Base-by-base conservation (phyloP, 2,329 filamentous ascomycete species). In the Orbilia blumenaviensis region DNA sequence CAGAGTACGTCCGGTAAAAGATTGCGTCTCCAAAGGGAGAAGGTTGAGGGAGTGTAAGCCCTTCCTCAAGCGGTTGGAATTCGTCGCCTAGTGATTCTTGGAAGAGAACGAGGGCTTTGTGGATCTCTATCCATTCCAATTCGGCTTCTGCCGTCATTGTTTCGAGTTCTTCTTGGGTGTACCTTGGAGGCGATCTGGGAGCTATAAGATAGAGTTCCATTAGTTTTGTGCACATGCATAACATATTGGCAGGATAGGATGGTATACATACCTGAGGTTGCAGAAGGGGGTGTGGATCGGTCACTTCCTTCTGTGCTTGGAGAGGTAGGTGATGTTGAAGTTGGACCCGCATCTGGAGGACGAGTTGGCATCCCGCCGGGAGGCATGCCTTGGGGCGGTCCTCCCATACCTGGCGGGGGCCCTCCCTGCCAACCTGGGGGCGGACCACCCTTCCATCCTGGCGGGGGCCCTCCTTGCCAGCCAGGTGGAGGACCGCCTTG, bases 1-100 rank as follows among this genome's bases (percentile, higher is more conserved):
- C 91, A n/a, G 91, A 90, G 82, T 93, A 94, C 1, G 92, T 94
- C 29, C 92, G 88, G 81, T 96, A 97, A 78, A 93, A 89, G 5
- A 93, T 84, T 0, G 92, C 91, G 14, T 68, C 68, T 0, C 95
- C 94, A 81, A 97, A 99, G 0, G 94, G 93, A 0, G 93, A 90
- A 14, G 84, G 80, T 54, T 89, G 86, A 62, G 89, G 83, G 69
- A 86, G 85, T 42, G 84, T 86, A 64, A 89, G 88, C 77, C 95
- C 92, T 1, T 89, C 84, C 1, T 88, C 87, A 18, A 98, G 83
- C 0, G 92, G 90, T 77, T 91, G 87, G 82, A 96, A 98, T 46
- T 92, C 89, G 3, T 89, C 86, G 0, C 91, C 91, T 7, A 96
- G 87, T 44, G 88, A 87, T 3, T 84, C 83, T 44, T 87, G 85